These are phyloP conservation scores for Dysphania ambrosioides DNA, from an alignment of 148 eudicot species.

Conservation along the genomic window DNA sequence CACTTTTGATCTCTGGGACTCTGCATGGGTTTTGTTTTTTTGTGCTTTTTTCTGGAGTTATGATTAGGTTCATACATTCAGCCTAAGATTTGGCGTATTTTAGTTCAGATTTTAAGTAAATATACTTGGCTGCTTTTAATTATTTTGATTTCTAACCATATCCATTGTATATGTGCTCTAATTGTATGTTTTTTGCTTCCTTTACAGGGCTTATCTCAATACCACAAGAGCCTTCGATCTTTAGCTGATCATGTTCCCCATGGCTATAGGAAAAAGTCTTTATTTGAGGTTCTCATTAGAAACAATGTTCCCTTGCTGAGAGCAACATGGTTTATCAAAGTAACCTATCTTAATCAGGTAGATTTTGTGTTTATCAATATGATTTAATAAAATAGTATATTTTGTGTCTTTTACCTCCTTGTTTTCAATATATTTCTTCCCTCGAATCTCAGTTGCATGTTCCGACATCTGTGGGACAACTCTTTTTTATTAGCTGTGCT, in stretches of 20 bases:
- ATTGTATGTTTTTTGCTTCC: background rate
- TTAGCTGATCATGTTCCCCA: slow-evolving; percentile 92
- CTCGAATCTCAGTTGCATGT: background rate
- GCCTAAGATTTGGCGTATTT: background rate
- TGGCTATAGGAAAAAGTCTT: slow-evolving; percentile 70
- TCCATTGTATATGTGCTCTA: background rate
- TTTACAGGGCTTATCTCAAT: slow-evolving; percentile 88
- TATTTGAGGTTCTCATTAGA: slow-evolving; percentile 81
- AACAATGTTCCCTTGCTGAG: slow-evolving; percentile 88
- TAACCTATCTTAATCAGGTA: slow-evolving; percentile 98
- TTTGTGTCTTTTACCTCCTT: background rate
- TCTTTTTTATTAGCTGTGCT: too few relatives aligned
- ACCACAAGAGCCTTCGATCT: slow-evolving; percentile 76
- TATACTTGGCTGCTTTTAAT: background rate
- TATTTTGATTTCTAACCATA: background rate
- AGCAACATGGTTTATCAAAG: slow-evolving; percentile 99
- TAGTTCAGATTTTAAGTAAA: background rate
- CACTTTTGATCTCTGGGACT: background rate
- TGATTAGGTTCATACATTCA: background rate
- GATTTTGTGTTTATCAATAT: too few relatives aligned
- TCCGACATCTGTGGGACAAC: background rate
- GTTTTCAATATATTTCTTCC: background rate
- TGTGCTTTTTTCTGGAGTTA: background rate
- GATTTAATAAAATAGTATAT: background rate
- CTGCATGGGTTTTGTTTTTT: background rate